phyloP scores from a whole-genome alignment of 192 early-diverging fungal species.

The Gamsiella multidivaricata region DNA sequence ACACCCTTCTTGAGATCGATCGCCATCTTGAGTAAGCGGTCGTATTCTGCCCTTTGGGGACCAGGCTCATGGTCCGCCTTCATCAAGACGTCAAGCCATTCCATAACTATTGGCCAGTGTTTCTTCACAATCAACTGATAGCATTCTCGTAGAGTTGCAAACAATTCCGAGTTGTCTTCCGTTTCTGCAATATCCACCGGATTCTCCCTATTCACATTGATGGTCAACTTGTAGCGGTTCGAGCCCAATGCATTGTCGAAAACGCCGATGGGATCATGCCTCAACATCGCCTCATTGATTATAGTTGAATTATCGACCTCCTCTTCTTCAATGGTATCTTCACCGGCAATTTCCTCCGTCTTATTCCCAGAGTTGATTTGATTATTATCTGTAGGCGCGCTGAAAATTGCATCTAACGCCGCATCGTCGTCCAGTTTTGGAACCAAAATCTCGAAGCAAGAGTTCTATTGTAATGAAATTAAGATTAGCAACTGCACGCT shows the following conservation, averaged over 20 bases:
- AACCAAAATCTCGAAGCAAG: conserved; percentile 63
- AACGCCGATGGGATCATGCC: conserved; percentile 55
- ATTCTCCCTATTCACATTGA: conserved; percentile 62
- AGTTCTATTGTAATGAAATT: conserved; percentile 26
- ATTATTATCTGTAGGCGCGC: conserved; percentile 20
- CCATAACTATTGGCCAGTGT: conserved; percentile 55
- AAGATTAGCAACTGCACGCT: too few species aligned
- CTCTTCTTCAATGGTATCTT: conserved; percentile 21
- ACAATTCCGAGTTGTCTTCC: conserved; percentile 64
- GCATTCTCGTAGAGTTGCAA: conserved; percentile 64
- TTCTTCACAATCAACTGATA: conserved; percentile 58
- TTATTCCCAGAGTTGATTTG: too few species aligned
- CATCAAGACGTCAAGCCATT: conserved; percentile 61
- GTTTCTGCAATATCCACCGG: conserved; percentile 65
- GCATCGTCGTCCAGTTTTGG: conserved; percentile 55
- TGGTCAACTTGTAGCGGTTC: conserved; percentile 67
- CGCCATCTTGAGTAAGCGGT: conserved; percentile 48
- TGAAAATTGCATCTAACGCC: conserved; percentile 48
- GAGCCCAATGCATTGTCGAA: conserved; percentile 68
- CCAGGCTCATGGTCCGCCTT: conserved; percentile 54
- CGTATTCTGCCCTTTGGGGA: conserved; percentile 46
- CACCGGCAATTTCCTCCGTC: conserved; percentile 1
- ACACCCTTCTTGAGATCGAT: conserved; percentile 57
- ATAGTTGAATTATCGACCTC: conserved; percentile 14
- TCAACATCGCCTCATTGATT: conserved; percentile 15